phyloP scores from a whole-genome alignment of 352 stramenopile genomes.

The Phytopythium cucurbitacearum region DNA sequence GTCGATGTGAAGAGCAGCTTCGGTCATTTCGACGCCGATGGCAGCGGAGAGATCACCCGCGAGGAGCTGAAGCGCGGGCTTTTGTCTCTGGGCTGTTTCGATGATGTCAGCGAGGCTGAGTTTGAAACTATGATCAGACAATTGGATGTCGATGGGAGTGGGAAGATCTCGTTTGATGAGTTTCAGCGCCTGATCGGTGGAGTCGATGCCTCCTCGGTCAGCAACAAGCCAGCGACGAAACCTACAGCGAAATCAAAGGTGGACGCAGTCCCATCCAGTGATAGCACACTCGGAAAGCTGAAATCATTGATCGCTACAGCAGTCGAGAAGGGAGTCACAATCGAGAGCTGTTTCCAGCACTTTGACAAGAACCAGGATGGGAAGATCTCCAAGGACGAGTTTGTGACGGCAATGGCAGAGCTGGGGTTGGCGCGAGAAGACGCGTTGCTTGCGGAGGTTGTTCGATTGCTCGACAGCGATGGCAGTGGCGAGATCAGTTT shows the following conservation, averaged over 20 bases:
- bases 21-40: constrained; percentile 66
- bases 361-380: constrained; percentile 84
- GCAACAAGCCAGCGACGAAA: too few relatives aligned
- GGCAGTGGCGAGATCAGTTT: constrained; percentile 57
- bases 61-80: constrained; percentile 52
- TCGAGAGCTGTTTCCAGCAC: constrained; percentile 65
- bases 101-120: constrained; percentile 30
- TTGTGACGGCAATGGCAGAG: constrained; percentile 47
- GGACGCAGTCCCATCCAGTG: background rate
- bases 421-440: constrained; percentile 31
- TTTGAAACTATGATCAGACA: constrained; percentile 41
- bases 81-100: constrained; percentile 39
- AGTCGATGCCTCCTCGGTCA: too few relatives aligned
- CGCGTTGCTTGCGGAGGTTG: constrained; percentile 28
- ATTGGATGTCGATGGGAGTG: constrained; percentile 46
- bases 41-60: constrained; percentile 47
- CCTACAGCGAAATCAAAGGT: background rate
- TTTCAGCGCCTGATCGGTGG: constrained; percentile 14
- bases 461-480: constrained; percentile 59
- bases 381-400: constrained; percentile 56
- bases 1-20: constrained; percentile 47
- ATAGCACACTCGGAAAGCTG: constrained; percentile 30
- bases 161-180: constrained; percentile 53
- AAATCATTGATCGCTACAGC: constrained; percentile 38
- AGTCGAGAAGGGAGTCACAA: constrained; percentile 37